Conservation (phyloP, 805 yeast species). For the Lipomyces yamanashiensis region DNA sequence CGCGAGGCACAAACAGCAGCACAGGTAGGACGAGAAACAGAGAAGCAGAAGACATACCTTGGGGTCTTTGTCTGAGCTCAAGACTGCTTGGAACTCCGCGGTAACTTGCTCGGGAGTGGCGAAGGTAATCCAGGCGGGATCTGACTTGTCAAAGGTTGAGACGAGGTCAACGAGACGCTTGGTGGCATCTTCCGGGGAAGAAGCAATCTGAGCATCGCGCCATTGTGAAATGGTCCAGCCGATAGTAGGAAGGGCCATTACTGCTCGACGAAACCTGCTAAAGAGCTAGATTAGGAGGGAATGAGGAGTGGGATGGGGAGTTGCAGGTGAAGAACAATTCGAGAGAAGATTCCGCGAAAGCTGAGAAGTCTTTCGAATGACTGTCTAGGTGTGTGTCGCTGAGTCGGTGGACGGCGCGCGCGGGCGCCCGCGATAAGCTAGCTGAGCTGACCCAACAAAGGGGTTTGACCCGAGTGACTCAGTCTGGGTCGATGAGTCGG, state of each 20-base stretch:
- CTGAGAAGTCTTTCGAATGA: background rate
- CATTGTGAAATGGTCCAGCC: conserved; percentile 89
- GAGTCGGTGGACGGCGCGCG: conserved; percentile 19
- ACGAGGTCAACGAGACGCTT: conserved; percentile 51
- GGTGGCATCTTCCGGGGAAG: conserved; percentile 66
- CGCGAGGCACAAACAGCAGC: too few species aligned
- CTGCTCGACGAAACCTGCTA: conserved; percentile 11
- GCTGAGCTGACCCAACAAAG: background rate
- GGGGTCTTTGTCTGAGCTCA: conserved; percentile 56
- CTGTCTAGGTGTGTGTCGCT: background rate
- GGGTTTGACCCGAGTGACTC: background rate
- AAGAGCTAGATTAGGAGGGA: conserved; percentile 1
- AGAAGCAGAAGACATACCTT: conserved; percentile 18
- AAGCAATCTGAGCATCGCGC: conserved; percentile 66
- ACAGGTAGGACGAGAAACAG: background rate
- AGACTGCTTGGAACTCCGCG: conserved; percentile 80
- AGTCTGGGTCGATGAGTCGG: conserved; percentile 3
- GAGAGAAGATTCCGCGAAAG: background rate
- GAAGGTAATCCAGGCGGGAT: conserved; percentile 92
- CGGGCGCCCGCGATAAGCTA: conserved; percentile 19
- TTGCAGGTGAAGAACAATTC: background rate
- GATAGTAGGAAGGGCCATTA: conserved; percentile 41
- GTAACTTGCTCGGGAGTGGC: conserved; percentile 63
- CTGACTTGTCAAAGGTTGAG: conserved; percentile 47
- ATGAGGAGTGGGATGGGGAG: background rate